Evolutionary conservation across 2,329 filamentous ascomycete genomes (phyloP).

Genomic region (Neurospora crassa): DNA sequence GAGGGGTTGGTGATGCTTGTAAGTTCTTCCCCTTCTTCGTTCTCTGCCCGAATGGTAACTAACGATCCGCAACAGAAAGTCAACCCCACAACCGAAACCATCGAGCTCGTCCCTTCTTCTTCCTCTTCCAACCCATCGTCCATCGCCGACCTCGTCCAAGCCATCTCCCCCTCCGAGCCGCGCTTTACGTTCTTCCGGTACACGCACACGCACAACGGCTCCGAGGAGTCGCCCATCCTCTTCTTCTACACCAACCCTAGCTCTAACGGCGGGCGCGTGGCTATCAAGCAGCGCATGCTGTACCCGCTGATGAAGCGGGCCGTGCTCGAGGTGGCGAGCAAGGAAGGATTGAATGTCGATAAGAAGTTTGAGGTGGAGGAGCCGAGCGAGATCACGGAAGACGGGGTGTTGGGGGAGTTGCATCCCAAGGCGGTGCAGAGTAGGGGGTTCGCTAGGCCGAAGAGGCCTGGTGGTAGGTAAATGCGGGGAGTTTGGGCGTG

Average conservation of each 20-base stretch:
- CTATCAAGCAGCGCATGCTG: slow-evolving; percentile 77
- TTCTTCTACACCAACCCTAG: slow-evolving; percentile 79
- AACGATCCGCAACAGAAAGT: slow-evolving; percentile 46
- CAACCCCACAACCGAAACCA: slow-evolving; percentile 57
- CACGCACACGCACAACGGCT: slow-evolving; percentile 44
- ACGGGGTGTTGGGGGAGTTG: slow-evolving; percentile 55
- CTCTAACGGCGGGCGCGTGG: slow-evolving; percentile 46
- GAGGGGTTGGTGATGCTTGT: slow-evolving; percentile 57
- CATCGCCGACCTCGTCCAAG: slow-evolving; percentile 46
- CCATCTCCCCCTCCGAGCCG: slow-evolving; percentile 59
- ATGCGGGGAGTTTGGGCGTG: not conserved
- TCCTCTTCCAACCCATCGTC: slow-evolving; percentile 39
- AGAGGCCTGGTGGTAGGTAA: slow-evolving; percentile 56
- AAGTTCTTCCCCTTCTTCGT: slow-evolving; percentile 21
- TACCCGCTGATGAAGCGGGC: slow-evolving; percentile 64
- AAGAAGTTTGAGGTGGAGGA: slow-evolving; percentile 64
- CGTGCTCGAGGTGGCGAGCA: slow-evolving; percentile 56
- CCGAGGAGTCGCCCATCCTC: slow-evolving; percentile 49
- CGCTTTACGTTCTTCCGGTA: slow-evolving; percentile 72
- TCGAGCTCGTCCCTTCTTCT: slow-evolving; percentile 51
- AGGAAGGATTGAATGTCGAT: slow-evolving; percentile 53
- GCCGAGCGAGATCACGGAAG: slow-evolving; percentile 60
- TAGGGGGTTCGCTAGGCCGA: slow-evolving; percentile 65
- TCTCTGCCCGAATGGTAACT: not conserved
- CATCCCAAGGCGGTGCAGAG: slow-evolving; percentile 57